Base-by-base conservation (phyloP, 805 yeast genomes). In the Barnettozyma wickerhamii region DNA sequence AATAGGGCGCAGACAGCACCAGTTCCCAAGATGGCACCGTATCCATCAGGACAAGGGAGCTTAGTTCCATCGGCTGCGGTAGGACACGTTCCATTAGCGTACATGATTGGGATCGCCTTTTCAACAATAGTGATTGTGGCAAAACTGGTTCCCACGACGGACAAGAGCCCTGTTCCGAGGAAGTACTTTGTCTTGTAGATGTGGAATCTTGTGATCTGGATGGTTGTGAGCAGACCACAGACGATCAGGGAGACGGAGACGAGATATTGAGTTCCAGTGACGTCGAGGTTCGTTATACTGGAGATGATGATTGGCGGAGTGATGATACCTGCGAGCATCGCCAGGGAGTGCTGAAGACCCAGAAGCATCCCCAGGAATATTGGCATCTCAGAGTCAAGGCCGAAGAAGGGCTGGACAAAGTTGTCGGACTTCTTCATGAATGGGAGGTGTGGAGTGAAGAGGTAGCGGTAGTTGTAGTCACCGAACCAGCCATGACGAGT, bases 251-350 rank as follows among this genome's bases (percentile, higher is more conserved):
- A 72, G 7, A 81, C 82, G 7, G 95, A 84, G 40, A 79, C 88
- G 40, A 82, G 66, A 54, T 79, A 84, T 46, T 86, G 83, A 33
- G 74, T 68, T 13, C 66, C 43, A 1, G 62, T 69, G 10, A 66
- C 51, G 26, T 62, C 64, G 35, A 89, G 68, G 58, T 84, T 72
- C 7, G 91, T 91, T 20, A 74, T 60, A 10, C 70, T 52, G 0
- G 89, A 68, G 36, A 87, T 84, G 49, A 89, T 68, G 40, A 89
- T 65, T 3, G 95, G 91, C 7, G 96, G 95, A 7, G 93, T 69
- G 28, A 84, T 83, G 37, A 89, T 76, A 55, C 96, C 96, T 13
- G 96, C 96, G 65, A 89, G 66, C 96, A 90, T 89, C 19, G 96
- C 79, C 49, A 89, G 62, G 1, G 95, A 67, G 58, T 89, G 97